phyloP scores from a whole-genome alignment of 768 basidiomycete genomes.

The Udeniomyces megalosporus region DNA sequence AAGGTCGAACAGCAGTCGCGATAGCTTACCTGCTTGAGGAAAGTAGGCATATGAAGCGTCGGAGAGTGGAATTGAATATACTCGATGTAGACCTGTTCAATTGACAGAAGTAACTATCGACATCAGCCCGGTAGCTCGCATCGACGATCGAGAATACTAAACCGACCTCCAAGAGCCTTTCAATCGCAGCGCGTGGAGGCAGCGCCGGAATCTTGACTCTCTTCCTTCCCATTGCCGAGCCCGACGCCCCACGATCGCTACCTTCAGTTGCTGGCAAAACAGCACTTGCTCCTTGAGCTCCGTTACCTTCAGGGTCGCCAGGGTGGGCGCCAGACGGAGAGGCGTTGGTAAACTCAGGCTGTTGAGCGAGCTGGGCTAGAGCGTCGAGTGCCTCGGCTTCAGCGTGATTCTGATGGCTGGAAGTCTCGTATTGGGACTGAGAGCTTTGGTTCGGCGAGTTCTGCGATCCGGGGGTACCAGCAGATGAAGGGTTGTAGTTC shows the following conservation, averaged over 20 bases:
- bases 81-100: conserved; percentile 31
- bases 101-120: no score
- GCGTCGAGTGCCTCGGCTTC: conserved; percentile 16
- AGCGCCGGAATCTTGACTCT: conserved; percentile 26
- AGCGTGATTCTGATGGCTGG: conserved; percentile 5
- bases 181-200: conserved; percentile 29
- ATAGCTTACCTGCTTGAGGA: conserved; percentile 26
- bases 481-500: conserved; percentile 9
- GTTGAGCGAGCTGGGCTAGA: conserved; percentile 15
- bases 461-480: neutral
- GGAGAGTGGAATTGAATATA: conserved; percentile 31
- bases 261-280: neutral
- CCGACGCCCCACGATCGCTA: neutral
- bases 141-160: no score
- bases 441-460: neutral
- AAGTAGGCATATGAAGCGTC: conserved; percentile 29
- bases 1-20: neutral
- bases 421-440: neutral
- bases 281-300: no score
- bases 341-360: conserved; percentile 11
- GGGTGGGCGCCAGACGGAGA: neutral
- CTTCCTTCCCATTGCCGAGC: conserved; percentile 1
- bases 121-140: no score
- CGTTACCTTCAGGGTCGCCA: neutral
- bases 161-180: conserved; percentile 28